A percentile compares a stretch with the other conserved stretches of the same genome.
Conservation (phyloP, 345 rosid species). For the Hibiscus tridactylites region DNA sequence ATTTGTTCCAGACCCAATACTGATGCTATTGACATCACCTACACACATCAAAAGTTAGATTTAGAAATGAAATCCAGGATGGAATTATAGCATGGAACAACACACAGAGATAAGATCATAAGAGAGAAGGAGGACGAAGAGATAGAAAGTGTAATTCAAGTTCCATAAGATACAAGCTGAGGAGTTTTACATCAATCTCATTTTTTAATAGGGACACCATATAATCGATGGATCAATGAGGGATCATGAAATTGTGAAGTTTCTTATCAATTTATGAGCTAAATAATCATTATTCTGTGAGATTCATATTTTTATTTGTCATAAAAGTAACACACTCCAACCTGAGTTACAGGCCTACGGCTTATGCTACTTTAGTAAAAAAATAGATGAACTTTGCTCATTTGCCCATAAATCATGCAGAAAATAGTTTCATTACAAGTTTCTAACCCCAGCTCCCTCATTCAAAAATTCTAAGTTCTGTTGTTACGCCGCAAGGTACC, state of each 20-base stretch:
- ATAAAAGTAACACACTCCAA: neutral
- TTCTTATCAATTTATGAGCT: neutral
- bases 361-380: neutral
- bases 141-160: neutral
- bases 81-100: neutral
- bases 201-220: neutral
- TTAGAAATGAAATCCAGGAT: neutral
- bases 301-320: neutral
- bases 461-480: neutral
- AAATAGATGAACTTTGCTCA: neutral
- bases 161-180: neutral
- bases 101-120: neutral
- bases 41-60: conserved; percentile 4
- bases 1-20: conserved; percentile 69
- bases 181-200: neutral
- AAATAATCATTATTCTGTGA: neutral
- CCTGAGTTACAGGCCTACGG: neutral
- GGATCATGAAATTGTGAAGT: neutral
- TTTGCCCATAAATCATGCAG: neutral
- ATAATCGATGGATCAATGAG: neutral
- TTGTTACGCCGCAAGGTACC: neutral
- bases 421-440: neutral
- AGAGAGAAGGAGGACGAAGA: neutral
- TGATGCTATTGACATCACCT: conserved; percentile 77
- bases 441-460: neutral